Conservation (phyloP, 345 rosid species). For the Citrus cavaleriei region DNA sequence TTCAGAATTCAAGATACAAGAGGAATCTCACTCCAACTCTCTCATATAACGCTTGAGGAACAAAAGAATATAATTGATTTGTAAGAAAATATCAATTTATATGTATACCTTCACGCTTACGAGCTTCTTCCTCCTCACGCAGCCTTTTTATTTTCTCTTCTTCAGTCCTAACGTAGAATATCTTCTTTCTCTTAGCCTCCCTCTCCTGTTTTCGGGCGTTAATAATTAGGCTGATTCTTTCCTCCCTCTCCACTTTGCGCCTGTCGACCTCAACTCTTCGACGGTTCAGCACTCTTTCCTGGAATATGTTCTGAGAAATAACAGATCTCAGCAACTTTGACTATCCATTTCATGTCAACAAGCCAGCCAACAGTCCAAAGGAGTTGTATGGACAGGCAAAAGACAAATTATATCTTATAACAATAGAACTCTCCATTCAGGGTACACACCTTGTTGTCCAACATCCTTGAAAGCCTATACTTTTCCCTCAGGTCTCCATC, state of each 20-base stretch:
- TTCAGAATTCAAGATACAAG: background rate
- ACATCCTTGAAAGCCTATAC: conserved; percentile 68
- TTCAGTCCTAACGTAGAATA: conserved; percentile 59
- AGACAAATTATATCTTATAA: background rate
- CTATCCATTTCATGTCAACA: background rate
- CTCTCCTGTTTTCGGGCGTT: conserved; percentile 67
- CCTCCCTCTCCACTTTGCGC: conserved; percentile 61
- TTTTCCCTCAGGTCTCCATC: conserved; percentile 95
- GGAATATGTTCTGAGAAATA: conserved; percentile 55
- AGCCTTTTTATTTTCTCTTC: conserved; percentile 61
- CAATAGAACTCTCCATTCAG: background rate
- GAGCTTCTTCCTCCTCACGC: conserved; percentile 90
- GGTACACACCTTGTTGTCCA: conserved; percentile 65
- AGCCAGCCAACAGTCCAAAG: background rate
- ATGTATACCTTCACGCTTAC: conserved; percentile 59
- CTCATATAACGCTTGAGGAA: background rate
- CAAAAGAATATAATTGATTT: background rate
- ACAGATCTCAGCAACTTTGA: background rate
- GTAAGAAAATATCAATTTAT: background rate
- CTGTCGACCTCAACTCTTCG: conserved; percentile 73
- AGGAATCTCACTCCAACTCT: background rate
- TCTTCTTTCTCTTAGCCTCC: conserved; percentile 64
- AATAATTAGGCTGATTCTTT: conserved; percentile 65
- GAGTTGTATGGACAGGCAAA: background rate
- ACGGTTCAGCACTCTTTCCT: conserved; percentile 60